A percentile compares a stretch with the other conserved stretches of the same genome.
These are phyloP conservation scores for Neovahlkampfia damariscottae DNA, from an alignment of 78 protist genomes.

Conservation along the genomic window DNA sequence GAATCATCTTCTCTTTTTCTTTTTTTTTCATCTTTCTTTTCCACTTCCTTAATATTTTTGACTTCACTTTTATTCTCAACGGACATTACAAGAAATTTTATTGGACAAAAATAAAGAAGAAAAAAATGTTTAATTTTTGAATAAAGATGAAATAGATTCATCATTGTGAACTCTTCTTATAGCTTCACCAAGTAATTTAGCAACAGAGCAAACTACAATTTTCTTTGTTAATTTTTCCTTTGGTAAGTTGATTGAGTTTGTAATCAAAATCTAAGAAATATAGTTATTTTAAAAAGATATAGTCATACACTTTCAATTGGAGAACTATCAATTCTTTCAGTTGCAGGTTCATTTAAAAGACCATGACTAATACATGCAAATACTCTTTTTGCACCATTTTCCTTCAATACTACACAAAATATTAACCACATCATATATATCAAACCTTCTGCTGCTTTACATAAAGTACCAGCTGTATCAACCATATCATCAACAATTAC, in stretches of 20 bases:
- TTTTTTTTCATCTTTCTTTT: no score
- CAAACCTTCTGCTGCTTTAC: slow-evolving; percentile 9
- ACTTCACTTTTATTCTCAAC: no score
- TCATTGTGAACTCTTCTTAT: slow-evolving; percentile 29
- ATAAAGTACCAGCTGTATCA: slow-evolving; percentile 46
- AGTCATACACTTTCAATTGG: background rate
- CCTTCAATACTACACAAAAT: background rate
- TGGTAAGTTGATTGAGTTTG: no score
- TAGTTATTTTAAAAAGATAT: no score
- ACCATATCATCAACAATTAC: slow-evolving; percentile 50
- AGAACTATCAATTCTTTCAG: slow-evolving; percentile 42
- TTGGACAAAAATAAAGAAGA: background rate
- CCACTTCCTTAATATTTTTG: no score
- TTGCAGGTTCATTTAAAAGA: slow-evolving; percentile 34
- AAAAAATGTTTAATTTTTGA: background rate
- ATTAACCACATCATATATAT: no score
- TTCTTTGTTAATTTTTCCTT: no score
- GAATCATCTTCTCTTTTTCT: no score
- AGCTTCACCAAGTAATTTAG: slow-evolving; percentile 38
- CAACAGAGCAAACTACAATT: slow-evolving; percentile 17
- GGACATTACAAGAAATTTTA: no score
- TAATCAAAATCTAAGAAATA: no score
- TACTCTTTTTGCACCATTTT: slow-evolving; percentile 12
- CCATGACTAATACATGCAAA: slow-evolving; percentile 42
- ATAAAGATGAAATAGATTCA: slow-evolving; percentile 15